These are phyloP conservation scores for Plasmodium falciparum DNA, from an alignment of 169 alveolate genomes.

Conservation along the genomic window DNA sequence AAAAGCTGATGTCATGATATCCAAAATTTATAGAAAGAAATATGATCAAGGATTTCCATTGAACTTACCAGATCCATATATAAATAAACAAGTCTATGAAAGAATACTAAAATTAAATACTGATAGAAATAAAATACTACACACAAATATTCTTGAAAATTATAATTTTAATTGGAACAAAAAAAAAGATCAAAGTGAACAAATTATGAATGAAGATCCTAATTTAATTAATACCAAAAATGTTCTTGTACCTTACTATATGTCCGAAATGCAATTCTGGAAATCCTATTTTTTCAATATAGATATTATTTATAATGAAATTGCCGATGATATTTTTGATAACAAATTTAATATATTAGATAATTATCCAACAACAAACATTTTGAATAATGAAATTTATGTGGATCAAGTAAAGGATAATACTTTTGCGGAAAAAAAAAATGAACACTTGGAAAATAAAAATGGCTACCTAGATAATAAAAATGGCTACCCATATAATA, in stretches of 20 bases:
- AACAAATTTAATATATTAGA: slow-evolving; percentile 7
- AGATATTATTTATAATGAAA: slow-evolving; percentile 69
- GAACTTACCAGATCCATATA: slow-evolving; percentile 36
- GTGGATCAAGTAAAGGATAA: no score
- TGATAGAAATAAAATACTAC: slow-evolving; percentile 43
- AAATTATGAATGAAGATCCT: slow-evolving; percentile 33
- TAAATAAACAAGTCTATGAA: slow-evolving; percentile 40
- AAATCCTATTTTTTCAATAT: slow-evolving; percentile 67
- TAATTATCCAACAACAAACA: not conserved
- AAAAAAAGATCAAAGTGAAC: slow-evolving; percentile 73
- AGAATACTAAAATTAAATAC: slow-evolving; percentile 64
- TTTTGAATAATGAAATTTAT: no score
- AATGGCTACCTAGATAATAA: no score
- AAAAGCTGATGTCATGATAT: slow-evolving; percentile 75
- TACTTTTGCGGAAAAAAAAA: not conserved
- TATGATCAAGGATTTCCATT: slow-evolving; percentile 51
- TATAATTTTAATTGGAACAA: slow-evolving; percentile 66
- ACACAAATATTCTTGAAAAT: slow-evolving; percentile 53
- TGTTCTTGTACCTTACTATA: slow-evolving; percentile 51
- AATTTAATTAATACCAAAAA: slow-evolving; percentile 39
- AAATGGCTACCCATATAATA: no score
- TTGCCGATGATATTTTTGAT: slow-evolving; percentile 54
- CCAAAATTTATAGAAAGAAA: slow-evolving; percentile 73
- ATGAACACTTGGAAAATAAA: not conserved
- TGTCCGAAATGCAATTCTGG: slow-evolving; percentile 69